Evolutionary conservation across 768 basidiomycete genomes (phyloP).

Genomic region (Dentipellis sp.): DNA sequence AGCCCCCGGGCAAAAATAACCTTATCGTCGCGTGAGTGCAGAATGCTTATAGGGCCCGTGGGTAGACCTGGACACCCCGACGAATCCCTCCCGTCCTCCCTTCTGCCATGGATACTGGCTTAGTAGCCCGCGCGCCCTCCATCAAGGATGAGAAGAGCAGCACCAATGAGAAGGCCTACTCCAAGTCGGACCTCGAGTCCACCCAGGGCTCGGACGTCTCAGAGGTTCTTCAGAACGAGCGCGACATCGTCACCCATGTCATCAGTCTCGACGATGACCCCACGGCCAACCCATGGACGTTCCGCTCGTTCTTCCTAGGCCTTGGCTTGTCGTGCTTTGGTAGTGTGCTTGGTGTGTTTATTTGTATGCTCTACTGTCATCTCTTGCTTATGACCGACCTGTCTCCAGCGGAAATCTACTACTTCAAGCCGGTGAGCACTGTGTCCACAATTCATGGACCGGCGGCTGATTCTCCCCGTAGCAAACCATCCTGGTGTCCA

Average conservation of each 20-base stretch:
- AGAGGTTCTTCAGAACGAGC: conserved; percentile 32
- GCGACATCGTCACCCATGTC: conserved; percentile 38
- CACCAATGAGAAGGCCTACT: conserved; percentile 24
- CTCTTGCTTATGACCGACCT: not conserved
- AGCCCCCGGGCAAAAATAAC: not conserved
- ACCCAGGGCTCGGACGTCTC: conserved; percentile 19
- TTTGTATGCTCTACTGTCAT: not conserved
- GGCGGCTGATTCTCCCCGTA: conserved; percentile 11
- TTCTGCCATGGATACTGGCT: not conserved
- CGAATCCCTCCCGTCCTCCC: not conserved
- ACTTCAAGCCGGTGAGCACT: conserved; percentile 43
- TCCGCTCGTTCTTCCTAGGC: conserved; percentile 38
- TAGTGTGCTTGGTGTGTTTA: conserved; percentile 34
- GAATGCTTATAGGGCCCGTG: not conserved
- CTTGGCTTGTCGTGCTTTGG: conserved; percentile 39
- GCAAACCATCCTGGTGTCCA: conserved; percentile 44
- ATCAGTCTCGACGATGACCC: conserved; percentile 38
- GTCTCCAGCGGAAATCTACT: conserved; percentile 43
- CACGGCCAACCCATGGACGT: conserved; percentile 35
- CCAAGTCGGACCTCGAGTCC: conserved; percentile 28
- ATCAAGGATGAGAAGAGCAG: conserved; percentile 1
- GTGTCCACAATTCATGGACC: not conserved
- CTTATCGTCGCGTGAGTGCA: not conserved
- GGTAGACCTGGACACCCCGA: not conserved
- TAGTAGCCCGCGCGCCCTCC: not conserved